Conservation (phyloP, 2,329 filamentous ascomycete species). For the Paecilomyces sp. region DNA sequence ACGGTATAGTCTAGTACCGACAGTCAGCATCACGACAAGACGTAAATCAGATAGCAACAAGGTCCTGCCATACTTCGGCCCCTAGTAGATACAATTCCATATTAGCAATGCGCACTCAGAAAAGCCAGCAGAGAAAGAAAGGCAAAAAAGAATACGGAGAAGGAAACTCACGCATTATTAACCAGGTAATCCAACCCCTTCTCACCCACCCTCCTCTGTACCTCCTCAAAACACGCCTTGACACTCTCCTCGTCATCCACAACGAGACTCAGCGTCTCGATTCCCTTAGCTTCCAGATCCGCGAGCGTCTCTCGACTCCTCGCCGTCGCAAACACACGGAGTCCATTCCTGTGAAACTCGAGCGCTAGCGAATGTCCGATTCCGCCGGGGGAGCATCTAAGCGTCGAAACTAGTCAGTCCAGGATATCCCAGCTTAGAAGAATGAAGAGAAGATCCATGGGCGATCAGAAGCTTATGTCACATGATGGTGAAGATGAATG, state of each 20-base stretch:
- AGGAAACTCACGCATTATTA: slow-evolving; percentile 46
- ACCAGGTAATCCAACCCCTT: slow-evolving; percentile 49
- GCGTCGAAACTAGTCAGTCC: background rate
- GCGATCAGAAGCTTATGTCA: slow-evolving; percentile 3
- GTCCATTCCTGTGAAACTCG: slow-evolving; percentile 48
- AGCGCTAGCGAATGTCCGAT: slow-evolving; percentile 53
- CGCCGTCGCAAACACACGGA: slow-evolving; percentile 53
- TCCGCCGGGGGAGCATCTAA: slow-evolving; percentile 46
- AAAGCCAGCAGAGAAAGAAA: background rate
- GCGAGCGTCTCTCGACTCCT: slow-evolving; percentile 43
- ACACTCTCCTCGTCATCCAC: slow-evolving; percentile 47
- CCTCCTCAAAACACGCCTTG: slow-evolving; percentile 37
- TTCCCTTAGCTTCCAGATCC: slow-evolving; percentile 42
- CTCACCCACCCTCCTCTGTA: slow-evolving; percentile 40
- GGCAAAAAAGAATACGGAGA: background rate
- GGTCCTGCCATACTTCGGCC: slow-evolving; percentile 6
- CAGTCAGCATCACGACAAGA: background rate
- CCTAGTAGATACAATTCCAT: slow-evolving; percentile 9
- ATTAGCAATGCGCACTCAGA: background rate
- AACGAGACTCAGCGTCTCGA: slow-evolving; percentile 50
- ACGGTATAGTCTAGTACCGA: slow-evolving; percentile 44
- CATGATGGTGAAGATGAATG: background rate
- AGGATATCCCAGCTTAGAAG: too few relatives aligned
- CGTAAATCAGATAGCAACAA: background rate
- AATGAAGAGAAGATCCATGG: too few relatives aligned